These are phyloP conservation scores for Camelina laxa DNA, from an alignment of 345 rosid genomes.

Conservation along the genomic window DNA sequence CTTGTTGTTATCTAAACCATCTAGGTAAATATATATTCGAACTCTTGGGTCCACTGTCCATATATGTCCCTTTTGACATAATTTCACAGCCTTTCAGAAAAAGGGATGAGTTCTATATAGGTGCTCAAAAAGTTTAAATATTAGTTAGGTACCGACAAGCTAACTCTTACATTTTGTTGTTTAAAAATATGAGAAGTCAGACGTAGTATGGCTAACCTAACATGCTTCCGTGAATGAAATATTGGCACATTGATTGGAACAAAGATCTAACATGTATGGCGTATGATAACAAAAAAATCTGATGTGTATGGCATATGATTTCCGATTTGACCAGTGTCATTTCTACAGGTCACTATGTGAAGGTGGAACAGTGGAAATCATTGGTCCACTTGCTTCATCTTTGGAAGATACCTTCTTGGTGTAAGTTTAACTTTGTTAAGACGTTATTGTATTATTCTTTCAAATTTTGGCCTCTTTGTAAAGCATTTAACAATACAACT, in stretches of 20 bases:
- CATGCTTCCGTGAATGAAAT: background rate
- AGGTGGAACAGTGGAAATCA: conserved; percentile 81
- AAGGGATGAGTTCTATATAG: background rate
- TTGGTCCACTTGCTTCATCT: conserved; percentile 84
- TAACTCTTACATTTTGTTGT: conserved; percentile 13
- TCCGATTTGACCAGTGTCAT: conserved; percentile 17
- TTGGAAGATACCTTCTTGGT: conserved; percentile 79
- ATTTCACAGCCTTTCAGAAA: conserved; percentile 12
- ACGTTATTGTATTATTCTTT: conserved; percentile 13
- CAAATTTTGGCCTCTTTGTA: background rate
- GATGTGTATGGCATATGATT: conserved; percentile 10
- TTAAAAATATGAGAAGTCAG: background rate
- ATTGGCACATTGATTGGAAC: background rate
- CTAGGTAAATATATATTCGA: background rate
- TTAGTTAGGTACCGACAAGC: background rate
- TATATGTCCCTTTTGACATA: background rate
- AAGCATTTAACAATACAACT: no score
- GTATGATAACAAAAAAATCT: background rate
- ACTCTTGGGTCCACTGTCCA: background rate
- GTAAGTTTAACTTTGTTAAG: conserved; percentile 55
- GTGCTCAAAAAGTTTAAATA: conserved; percentile 3
- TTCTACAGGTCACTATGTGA: conserved; percentile 64
- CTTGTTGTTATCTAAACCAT: conserved; percentile 19
- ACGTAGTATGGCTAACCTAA: background rate
- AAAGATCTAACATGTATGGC: background rate